Evolutionary conservation across 495 filamentous ascomycete genomes (phyloP).

Genomic region (Penicillium cinerascens): DNA sequence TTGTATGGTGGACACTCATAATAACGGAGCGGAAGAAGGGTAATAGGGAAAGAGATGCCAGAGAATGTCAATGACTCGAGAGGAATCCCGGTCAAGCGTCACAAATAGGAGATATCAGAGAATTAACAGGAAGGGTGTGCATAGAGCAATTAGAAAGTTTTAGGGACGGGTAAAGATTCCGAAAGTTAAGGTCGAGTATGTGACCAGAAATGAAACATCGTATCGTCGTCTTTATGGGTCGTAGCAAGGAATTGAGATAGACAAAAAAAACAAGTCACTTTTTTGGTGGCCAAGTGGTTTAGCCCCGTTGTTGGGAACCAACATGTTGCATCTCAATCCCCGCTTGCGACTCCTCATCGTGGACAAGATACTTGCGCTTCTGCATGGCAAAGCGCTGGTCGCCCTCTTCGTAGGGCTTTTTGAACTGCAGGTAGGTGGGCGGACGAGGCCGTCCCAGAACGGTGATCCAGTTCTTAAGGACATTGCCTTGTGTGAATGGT

Average conservation of each 20-base stretch:
- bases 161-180: constrained; percentile 12
- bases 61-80: constrained; percentile 1
- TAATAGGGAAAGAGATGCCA: constrained; percentile 1
- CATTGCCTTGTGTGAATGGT: constrained; percentile 78
- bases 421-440: constrained; percentile 89
- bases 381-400: constrained; percentile 77
- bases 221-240: constrained; percentile 22
- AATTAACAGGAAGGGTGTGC: constrained; percentile 6
- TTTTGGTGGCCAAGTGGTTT: not conserved
- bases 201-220: constrained; percentile 10
- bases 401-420: constrained; percentile 68
- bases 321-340: constrained; percentile 62
- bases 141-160: constrained; percentile 15
- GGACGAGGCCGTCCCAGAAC: constrained; percentile 81
- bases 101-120: constrained; percentile 4
- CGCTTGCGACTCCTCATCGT: constrained; percentile 49
- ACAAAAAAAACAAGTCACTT: not conserved
- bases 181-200: constrained; percentile 1
- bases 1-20: not conserved
- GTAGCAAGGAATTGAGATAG: constrained; percentile 11
- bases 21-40: not conserved
- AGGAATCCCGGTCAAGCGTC: not conserved
- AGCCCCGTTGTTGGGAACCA: constrained; percentile 21
- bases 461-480: constrained; percentile 73
- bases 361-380: constrained; percentile 52